Percentiles rank a stretch among this genome's conserved stretches.
These are phyloP conservation scores for Saprolegnia parasitica DNA, from an alignment of 352 stramenopile genomes.

Conservation along the genomic window DNA sequence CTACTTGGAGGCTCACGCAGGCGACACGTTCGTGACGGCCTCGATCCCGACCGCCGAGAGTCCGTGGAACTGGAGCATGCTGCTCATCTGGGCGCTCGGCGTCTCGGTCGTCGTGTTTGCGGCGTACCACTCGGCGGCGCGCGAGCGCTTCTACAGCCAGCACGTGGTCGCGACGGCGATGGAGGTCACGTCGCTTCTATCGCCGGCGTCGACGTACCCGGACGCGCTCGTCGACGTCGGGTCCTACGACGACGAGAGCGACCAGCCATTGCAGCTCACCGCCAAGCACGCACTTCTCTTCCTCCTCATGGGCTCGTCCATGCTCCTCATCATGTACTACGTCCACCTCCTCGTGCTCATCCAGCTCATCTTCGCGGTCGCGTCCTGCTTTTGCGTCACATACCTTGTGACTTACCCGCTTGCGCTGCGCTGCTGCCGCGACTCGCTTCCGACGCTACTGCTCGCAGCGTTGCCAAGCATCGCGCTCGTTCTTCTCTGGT, in stretches of 20 bases:
- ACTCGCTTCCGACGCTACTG: not conserved
- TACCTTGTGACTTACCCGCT: slow-evolving; percentile 48
- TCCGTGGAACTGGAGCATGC: slow-evolving; percentile 64
- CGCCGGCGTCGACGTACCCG: slow-evolving; percentile 13
- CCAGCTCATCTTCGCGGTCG: slow-evolving; percentile 53
- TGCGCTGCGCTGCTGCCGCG: slow-evolving; percentile 24
- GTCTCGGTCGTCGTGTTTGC: slow-evolving; percentile 43
- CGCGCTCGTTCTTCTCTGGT: slow-evolving; percentile 43
- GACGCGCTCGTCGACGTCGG: slow-evolving; percentile 10
- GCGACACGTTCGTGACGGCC: slow-evolving; percentile 17
- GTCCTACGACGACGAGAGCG: not conserved
- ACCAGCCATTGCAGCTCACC: slow-evolving; percentile 43
- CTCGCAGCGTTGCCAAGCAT: not conserved
- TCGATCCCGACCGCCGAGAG: slow-evolving; percentile 21
- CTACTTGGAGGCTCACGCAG: slow-evolving; percentile 8
- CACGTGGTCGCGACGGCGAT: slow-evolving; percentile 37
- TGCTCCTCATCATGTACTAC: slow-evolving; percentile 66
- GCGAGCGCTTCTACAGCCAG: slow-evolving; percentile 52
- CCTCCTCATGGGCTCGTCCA: slow-evolving; percentile 45
- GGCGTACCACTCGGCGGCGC: slow-evolving; percentile 47
- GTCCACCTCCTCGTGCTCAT: slow-evolving; percentile 51
- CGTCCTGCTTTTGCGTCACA: slow-evolving; percentile 41
- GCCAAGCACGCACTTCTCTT: slow-evolving; percentile 53
- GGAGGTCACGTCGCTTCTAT: not conserved
- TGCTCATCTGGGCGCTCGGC: slow-evolving; percentile 53